phyloP scores from a whole-genome alignment of 306 rosid genomes.

The Amphicarpaea edgeworthii region DNA sequence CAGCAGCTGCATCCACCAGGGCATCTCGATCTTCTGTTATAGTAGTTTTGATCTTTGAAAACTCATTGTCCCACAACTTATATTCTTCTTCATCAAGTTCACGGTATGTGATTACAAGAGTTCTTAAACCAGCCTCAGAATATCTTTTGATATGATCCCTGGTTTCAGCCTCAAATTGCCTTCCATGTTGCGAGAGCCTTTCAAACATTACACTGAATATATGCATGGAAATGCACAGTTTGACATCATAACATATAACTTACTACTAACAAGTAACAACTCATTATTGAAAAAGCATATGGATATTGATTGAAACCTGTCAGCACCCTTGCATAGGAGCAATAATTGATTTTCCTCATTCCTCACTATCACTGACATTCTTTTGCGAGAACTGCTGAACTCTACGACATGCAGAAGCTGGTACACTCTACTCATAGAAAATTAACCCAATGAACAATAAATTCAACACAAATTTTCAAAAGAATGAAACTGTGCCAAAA shows the following conservation, averaged over 20 bases:
- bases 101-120: conserved; percentile 72
- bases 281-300: conserved; percentile 36
- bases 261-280: conserved; percentile 39
- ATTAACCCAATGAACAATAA: conserved; percentile 36
- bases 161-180: conserved; percentile 73
- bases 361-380: conserved; percentile 95
- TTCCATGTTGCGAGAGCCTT: conserved; percentile 74
- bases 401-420: conserved; percentile 79
- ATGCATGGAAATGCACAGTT: conserved; percentile 43
- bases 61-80: conserved; percentile 67
- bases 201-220: conserved; percentile 75
- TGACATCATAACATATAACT: conserved; percentile 45
- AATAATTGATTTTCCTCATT: conserved; percentile 63
- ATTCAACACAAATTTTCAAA: conserved; percentile 26
- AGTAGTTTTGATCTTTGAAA: conserved; percentile 68
- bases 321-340: conserved; percentile 94
- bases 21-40: conserved; percentile 61
- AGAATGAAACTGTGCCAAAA: conserved; percentile 13
- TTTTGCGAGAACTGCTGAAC: conserved; percentile 89
- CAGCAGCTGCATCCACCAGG: conserved; percentile 67
- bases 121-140: conserved; percentile 91
- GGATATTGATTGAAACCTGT: conserved; percentile 68
- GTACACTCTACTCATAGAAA: conserved; percentile 63
- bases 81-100: conserved; percentile 74
- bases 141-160: conserved; percentile 71